Conservation (phyloP, 2,329 filamentous ascomycete species). For the Escovopsis sp. region DNA sequence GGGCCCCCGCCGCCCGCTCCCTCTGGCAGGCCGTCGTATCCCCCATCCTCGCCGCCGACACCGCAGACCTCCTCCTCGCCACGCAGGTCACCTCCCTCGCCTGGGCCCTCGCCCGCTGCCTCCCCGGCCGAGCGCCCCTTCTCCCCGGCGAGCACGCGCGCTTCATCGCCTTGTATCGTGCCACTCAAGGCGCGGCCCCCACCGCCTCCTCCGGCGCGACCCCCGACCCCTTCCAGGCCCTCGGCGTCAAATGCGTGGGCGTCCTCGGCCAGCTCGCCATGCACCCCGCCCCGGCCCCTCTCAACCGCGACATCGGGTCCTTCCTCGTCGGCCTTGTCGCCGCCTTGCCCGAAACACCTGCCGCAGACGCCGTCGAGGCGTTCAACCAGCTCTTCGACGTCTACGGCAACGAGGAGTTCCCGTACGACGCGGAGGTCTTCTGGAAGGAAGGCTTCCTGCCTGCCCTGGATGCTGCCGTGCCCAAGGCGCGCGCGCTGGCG, state of each 20-base stretch:
- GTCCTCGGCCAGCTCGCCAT: conserved; percentile 48
- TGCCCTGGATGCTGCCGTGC: conserved; percentile 38
- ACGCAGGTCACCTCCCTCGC: conserved; percentile 48
- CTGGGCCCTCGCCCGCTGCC: conserved; percentile 46
- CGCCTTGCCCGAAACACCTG: conserved; percentile 33
- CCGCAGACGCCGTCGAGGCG: conserved; percentile 46
- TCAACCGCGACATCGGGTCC: conserved; percentile 47
- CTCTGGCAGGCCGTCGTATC: conserved; percentile 44
- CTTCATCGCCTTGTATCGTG: conserved; percentile 51
- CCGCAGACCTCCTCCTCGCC: conserved; percentile 45
- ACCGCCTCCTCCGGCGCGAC: conserved; percentile 11
- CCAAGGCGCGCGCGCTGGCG: conserved; percentile 38
- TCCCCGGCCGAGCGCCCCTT: conserved; percentile 31
- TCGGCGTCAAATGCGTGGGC: conserved; percentile 52
- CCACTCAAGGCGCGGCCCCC: conserved; percentile 31
- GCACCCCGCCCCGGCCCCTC: conserved; percentile 32
- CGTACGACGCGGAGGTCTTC: conserved; percentile 47
- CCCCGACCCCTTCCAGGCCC: conserved; percentile 43
- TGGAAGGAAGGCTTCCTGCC: conserved; percentile 45
- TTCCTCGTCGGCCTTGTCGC: conserved; percentile 44
- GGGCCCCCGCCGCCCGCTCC: conserved; percentile 35
- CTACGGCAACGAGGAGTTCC: conserved; percentile 44
- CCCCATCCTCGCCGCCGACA: conserved; percentile 43
- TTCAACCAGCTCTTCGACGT: conserved; percentile 53
- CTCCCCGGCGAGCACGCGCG: conserved; percentile 39